phyloP scores from a whole-genome alignment of 73 alveolate genomes.

The Diophrys appendiculata region DNA sequence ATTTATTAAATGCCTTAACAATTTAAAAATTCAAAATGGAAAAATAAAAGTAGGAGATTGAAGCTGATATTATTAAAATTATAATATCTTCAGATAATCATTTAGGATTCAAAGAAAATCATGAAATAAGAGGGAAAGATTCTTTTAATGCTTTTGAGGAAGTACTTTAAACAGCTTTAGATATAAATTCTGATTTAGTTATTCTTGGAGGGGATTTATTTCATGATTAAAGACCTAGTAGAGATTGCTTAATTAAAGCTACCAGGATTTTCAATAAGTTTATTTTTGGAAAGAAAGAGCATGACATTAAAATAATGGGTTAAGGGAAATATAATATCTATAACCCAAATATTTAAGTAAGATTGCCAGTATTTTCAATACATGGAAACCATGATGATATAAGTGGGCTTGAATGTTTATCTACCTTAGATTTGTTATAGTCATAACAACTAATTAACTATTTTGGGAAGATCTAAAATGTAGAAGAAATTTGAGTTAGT shows the following conservation, averaged over 20 bases:
- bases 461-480: conserved; percentile 83
- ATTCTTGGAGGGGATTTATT: conserved; percentile 97
- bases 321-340: conserved; percentile 78
- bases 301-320: conserved; percentile 68
- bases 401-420: conserved; percentile 82
- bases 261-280: conserved; percentile 78
- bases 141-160: conserved; percentile 93
- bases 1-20: no score
- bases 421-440: conserved; percentile 81
- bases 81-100: conserved; percentile 95
- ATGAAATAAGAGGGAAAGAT: conserved; percentile 87
- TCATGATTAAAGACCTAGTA: conserved; percentile 94
- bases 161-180: conserved; percentile 65
- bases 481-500: conserved; percentile 77
- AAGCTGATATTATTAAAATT: conserved; percentile 73
- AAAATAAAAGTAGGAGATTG: no score
- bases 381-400: conserved; percentile 99
- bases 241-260: conserved; percentile 72
- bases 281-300: conserved; percentile 87
- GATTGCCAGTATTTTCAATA: conserved; percentile 89
- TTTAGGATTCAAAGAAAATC: conserved; percentile 92
- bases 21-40: no score
- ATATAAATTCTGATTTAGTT: conserved; percentile 73
- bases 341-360: conserved; percentile 78
- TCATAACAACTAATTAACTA: conserved; percentile 86